Base-by-base conservation (phyloP, 139 green algal genomes). In the Zygnema cylindricum region DNA sequence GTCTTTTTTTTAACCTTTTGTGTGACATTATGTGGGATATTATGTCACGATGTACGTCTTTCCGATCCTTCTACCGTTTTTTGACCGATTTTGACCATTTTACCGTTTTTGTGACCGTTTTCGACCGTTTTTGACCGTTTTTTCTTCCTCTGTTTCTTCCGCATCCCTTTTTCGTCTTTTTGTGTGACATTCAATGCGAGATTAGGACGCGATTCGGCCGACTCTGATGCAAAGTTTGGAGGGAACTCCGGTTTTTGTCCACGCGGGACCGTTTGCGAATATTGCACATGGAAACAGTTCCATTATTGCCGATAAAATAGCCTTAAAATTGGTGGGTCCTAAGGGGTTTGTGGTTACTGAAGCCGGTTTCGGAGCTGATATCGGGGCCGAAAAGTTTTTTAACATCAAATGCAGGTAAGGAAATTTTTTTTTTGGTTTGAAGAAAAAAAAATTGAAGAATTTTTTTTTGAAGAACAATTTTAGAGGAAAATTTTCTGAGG, bases 291-390 rank as follows among this genome's bases (percentile, higher is more conserved):
- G 92, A 92, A 99, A 99, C 95, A 97, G 93, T 54, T 97, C 93
- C 69, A 95, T 99, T 33, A 91, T 99, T 36, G 96, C 97, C 7
- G 97, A 99, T 91, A 88, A 94, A 82, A 95, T 99, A 36, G 97
- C 92, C 0, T 93, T 99, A 21, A 98, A 97, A 88, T 95, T 99
- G 77, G 97, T 98, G 1, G 96, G 96, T 3, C 81, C 93, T 16
- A 96, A 97, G 32, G 97, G 97, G 30, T 98, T 95, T 83, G 96
- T 98, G 32, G 92, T 99, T 43, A 99, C 97, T 0, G 97, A 99
- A 94, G 96, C 97, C 75, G 82, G 97, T 41, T 99, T 99, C 92
- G 98, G 98, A 23, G 94, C 97, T 0, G 98, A 99, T 94, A 99
- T 99, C 73, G 98, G 98, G 1, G 89, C 97, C 71, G 98, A 99